Percentiles rank a stretch among this genome's conserved stretches.
These are phyloP conservation scores for Endotrypanum monterogeii DNA, from an alignment of 208 protist species.

Conservation along the genomic window DNA sequence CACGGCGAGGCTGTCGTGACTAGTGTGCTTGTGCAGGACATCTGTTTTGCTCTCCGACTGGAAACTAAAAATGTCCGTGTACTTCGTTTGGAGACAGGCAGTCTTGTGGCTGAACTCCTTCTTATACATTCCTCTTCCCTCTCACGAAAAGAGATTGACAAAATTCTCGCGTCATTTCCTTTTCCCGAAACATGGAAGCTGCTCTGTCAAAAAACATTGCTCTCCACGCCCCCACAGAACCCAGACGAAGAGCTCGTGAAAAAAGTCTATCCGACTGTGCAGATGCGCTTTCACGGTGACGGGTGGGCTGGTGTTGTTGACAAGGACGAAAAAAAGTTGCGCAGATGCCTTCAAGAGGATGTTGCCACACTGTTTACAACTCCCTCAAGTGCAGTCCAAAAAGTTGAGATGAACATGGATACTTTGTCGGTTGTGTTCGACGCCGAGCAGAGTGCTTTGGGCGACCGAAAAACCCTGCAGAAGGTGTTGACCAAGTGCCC, in stretches of 20 bases:
- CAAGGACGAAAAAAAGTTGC: conserved; percentile 31
- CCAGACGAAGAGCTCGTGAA: not conserved
- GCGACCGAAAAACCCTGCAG: conserved; percentile 16
- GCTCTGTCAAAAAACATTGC: not conserved
- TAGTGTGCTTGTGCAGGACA: conserved; percentile 36
- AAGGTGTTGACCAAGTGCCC: conserved; percentile 11
- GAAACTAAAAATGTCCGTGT: conserved; percentile 19
- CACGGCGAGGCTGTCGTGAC: conserved; percentile 14
- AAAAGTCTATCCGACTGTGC: not conserved
- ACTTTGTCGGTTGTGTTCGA: conserved; percentile 31
- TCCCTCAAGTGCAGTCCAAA: conserved; percentile 2
- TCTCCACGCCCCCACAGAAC: not conserved
- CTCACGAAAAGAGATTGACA: conserved; percentile 16
- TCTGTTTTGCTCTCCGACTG: conserved; percentile 31
- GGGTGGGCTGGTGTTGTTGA: conserved; percentile 19
- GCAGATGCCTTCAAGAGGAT: conserved; percentile 43
- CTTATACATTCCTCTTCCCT: conserved; percentile 28
- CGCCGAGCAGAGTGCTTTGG: conserved; percentile 12
- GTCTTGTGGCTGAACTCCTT: conserved; percentile 31
- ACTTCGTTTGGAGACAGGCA: conserved; percentile 25
- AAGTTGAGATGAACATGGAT: conserved; percentile 19
- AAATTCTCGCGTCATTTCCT: conserved; percentile 9
- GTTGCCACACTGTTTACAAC: conserved; percentile 25
- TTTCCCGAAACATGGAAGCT: conserved; percentile 32
- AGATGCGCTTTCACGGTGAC: conserved; percentile 23